These are phyloP conservation scores for Osmanthus fragrans DNA, from an alignment of 257 asterid species.

Conservation along the genomic window DNA sequence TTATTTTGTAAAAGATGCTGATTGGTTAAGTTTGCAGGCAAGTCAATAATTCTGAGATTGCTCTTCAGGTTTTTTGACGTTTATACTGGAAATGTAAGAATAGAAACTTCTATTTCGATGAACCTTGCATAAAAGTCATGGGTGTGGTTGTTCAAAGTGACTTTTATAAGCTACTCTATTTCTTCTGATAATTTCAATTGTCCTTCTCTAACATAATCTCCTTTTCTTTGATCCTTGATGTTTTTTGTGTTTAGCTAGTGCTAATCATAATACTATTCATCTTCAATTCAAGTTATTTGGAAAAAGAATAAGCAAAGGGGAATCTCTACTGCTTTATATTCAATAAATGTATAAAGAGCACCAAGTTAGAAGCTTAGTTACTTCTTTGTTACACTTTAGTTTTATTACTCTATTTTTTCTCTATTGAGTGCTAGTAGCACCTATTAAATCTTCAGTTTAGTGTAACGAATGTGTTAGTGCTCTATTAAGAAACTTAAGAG, in stretches of 20 bases:
- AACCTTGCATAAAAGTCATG: background rate
- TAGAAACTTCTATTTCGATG: conserved; percentile 3
- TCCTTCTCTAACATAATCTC: conserved; percentile 14
- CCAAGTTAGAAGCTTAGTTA: background rate
- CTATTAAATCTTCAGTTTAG: background rate
- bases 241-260: background rate
- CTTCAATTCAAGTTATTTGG: conserved; percentile 8
- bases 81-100: conserved; percentile 77
- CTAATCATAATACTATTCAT: background rate
- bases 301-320: background rate
- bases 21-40: conserved; percentile 58
- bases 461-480: too few species aligned
- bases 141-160: background rate
- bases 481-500: too few species aligned
- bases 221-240: conserved; percentile 6
- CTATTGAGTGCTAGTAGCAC: conserved; percentile 11
- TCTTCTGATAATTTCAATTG: background rate
- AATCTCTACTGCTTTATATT: background rate
- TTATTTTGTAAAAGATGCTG: conserved; percentile 3
- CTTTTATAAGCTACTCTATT: conserved; percentile 6
- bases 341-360: background rate
- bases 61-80: conserved; percentile 88
- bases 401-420: background rate
- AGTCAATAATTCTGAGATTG: conserved; percentile 90
- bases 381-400: conserved; percentile 8